Percentiles rank a stretch among this genome's conserved stretches.
These are phyloP conservation scores for Gossypium gossypioides DNA, from an alignment of 441 rosid genomes.

Conservation along the genomic window DNA sequence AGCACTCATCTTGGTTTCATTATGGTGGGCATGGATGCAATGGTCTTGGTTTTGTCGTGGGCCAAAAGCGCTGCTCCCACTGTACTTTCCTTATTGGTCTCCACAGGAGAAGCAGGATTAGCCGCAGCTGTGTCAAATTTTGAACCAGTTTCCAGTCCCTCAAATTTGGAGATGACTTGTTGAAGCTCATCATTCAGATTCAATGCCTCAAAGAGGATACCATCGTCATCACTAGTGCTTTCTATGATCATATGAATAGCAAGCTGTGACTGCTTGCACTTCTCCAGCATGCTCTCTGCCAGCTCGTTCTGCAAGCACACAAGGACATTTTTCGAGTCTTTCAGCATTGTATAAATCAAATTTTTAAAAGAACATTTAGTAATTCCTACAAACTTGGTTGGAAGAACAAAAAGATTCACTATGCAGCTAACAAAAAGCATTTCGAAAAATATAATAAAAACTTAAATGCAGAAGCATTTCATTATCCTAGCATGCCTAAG, in stretches of 20 bases:
- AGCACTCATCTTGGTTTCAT: conserved; percentile 12
- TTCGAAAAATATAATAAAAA: background rate
- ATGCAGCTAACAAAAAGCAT: background rate
- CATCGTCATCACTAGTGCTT: conserved; percentile 64
- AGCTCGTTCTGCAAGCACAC: conserved; percentile 56
- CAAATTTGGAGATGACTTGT: conserved; percentile 36
- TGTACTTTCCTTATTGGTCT: conserved; percentile 5
- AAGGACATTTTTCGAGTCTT: background rate
- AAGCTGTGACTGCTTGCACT: conserved; percentile 69
- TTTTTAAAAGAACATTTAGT: background rate
- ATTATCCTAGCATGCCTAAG: background rate
- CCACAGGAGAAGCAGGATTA: background rate
- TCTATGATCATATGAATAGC: conserved; percentile 62
- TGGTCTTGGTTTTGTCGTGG: conserved; percentile 9
- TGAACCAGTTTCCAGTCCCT: conserved; percentile 34
- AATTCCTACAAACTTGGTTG: background rate
- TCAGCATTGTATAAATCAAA: background rate
- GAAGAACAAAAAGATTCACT: background rate
- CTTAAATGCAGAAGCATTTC: background rate
- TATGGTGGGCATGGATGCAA: conserved; percentile 1
- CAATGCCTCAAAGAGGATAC: conserved; percentile 72
- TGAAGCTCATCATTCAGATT: conserved; percentile 68
- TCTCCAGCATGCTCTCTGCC: conserved; percentile 60
- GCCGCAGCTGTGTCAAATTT: background rate
- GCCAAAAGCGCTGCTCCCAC: background rate